A percentile compares a stretch with the other conserved stretches of the same genome.
Conservation (phyloP, 768 basidiomycete genomes). For the Neoboletus magnificus region DNA sequence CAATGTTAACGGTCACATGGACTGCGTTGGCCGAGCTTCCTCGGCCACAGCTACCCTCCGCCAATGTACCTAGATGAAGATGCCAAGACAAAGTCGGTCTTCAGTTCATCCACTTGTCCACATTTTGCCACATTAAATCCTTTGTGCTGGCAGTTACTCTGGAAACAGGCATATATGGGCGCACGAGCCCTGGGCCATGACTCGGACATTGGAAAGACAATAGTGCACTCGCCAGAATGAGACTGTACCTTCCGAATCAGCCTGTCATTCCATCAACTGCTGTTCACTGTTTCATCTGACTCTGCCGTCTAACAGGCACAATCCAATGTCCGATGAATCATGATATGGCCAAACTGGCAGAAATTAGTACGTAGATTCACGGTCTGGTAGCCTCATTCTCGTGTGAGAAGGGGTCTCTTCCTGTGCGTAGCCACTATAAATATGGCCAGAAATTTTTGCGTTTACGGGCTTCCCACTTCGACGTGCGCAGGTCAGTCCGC, state of each 20-base stretch:
- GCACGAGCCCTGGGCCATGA: neutral
- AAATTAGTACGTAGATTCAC: neutral
- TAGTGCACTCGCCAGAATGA: neutral
- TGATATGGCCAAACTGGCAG: neutral
- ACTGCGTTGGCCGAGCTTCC: neutral
- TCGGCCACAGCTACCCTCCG: neutral
- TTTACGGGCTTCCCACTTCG: neutral
- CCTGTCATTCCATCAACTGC: neutral
- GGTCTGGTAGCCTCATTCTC: neutral
- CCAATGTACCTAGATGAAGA: neutral
- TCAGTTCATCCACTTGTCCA: neutral
- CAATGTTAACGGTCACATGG: neutral
- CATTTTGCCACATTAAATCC: neutral
- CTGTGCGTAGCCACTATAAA: slow-evolving; percentile 2
- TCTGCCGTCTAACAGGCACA: neutral
- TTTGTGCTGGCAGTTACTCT: neutral
- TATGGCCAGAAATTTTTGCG: neutral
- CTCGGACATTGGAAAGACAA: neutral
- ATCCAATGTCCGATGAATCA: neutral
- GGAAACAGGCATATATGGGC: neutral
- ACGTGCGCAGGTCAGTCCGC: slow-evolving; percentile 5
- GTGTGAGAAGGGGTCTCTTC: neutral
- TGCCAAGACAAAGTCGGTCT: neutral
- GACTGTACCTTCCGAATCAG: neutral
- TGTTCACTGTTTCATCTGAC: neutral